phyloP scores from a whole-genome alignment of 2,329 filamentous ascomycete species.

The Fusarium sp. region DNA sequence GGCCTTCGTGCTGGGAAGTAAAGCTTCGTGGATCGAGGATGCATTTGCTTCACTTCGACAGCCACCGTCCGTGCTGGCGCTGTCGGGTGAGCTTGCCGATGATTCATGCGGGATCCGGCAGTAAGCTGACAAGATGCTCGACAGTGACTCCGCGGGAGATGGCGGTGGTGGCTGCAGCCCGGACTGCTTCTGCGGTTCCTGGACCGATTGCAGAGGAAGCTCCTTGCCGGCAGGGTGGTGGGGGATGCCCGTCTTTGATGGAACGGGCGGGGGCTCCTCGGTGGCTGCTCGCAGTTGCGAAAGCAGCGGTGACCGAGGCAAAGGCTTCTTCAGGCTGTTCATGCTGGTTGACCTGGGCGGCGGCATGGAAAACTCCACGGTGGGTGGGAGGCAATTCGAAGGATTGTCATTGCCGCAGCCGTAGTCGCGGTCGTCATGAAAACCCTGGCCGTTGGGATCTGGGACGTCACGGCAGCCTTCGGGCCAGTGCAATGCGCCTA shows the following conservation, averaged over 20 bases:
- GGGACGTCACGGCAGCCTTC: too few relatives aligned
- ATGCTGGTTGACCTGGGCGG: slow-evolving; percentile 39
- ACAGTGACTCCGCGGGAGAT: slow-evolving; percentile 59
- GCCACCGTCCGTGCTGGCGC: slow-evolving; percentile 38
- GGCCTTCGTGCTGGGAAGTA: slow-evolving; percentile 21
- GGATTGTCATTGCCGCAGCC: slow-evolving; percentile 7
- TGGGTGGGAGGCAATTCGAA: slow-evolving; percentile 29
- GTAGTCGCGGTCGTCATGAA: slow-evolving; percentile 20
- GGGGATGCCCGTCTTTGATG: slow-evolving; percentile 40
- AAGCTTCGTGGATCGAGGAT: slow-evolving; percentile 39
- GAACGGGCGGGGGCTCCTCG: slow-evolving; percentile 26
- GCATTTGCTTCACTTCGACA: slow-evolving; percentile 35
- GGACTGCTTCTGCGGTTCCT: slow-evolving; percentile 19
- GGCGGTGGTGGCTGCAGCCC: slow-evolving; percentile 34
- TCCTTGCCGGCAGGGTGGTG: slow-evolving; percentile 38
- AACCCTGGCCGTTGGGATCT: too few relatives aligned
- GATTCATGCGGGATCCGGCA: too few relatives aligned
- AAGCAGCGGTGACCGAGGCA: slow-evolving; percentile 37
- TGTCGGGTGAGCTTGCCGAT: too few relatives aligned
- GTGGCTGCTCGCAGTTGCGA: slow-evolving; percentile 36
- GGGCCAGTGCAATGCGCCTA: too few relatives aligned
- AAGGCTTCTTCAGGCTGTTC: slow-evolving; percentile 38
- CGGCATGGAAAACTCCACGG: slow-evolving; percentile 39
- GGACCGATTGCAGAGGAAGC: slow-evolving; percentile 15
- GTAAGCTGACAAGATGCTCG: slow-evolving; percentile 64